Conservation (phyloP, 768 basidiomycete genomes). For the Amanita muscaria region DNA sequence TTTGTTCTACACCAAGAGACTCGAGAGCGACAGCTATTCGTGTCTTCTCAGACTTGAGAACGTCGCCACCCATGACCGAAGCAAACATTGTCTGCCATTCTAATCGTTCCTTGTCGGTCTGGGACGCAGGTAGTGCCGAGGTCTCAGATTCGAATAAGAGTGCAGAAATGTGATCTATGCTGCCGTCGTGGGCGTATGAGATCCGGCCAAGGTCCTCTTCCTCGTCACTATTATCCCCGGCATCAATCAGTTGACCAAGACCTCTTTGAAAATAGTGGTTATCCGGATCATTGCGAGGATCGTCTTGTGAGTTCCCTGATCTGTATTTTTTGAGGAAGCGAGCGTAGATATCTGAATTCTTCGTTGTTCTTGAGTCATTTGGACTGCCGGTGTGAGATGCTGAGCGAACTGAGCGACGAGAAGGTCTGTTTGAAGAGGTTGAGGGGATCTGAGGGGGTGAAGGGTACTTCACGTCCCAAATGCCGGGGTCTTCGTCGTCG, state of each 20-base stretch:
- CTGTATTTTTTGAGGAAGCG: constrained; percentile 75
- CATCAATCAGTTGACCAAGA: constrained; percentile 55
- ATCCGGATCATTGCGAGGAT: constrained; percentile 74
- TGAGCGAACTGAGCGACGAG: constrained; percentile 22
- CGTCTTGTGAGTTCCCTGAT: constrained; percentile 50
- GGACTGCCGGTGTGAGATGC: constrained; percentile 16
- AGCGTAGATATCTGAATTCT: constrained; percentile 58
- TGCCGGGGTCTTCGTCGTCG: constrained; percentile 29
- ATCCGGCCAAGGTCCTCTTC: constrained; percentile 43
- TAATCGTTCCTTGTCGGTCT: constrained; percentile 70
- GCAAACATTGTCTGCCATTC: constrained; percentile 97
- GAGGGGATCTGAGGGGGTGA: constrained; percentile 26
- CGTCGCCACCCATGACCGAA: constrained; percentile 89
- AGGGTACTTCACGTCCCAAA: constrained; percentile 28
- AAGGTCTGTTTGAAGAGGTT: constrained; percentile 18
- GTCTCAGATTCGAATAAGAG: constrained; percentile 54
- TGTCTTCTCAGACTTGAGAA: constrained; percentile 90
- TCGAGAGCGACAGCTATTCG: constrained; percentile 79
- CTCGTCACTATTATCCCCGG: constrained; percentile 70
- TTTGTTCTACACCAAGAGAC: constrained; percentile 59
- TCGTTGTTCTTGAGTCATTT: constrained; percentile 11
- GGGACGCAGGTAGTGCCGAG: constrained; percentile 51
- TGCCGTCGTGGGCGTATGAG: constrained; percentile 29
- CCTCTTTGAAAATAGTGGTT: constrained; percentile 74
- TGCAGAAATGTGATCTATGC: constrained; percentile 41